phyloP scores from a whole-genome alignment of 2,329 filamentous ascomycete species.

The Diaporthe longicolla region DNA sequence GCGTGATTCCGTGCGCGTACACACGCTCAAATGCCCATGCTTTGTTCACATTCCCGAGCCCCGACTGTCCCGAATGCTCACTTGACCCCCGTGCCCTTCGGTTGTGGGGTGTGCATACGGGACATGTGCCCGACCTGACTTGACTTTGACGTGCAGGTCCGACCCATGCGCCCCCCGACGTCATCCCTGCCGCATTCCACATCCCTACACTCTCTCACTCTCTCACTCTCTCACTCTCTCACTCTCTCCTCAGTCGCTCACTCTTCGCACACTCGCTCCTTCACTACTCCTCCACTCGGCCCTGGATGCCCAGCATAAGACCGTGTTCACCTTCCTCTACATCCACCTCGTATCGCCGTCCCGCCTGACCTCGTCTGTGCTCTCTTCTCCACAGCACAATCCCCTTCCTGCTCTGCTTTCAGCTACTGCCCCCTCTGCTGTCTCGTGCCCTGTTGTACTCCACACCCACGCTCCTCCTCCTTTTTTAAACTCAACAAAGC shows the following conservation, averaged over 20 bases:
- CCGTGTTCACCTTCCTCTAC: not conserved
- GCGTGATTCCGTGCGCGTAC: slow-evolving; percentile 20
- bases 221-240: not conserved
- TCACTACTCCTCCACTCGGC: not conserved
- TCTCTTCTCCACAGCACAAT: not conserved
- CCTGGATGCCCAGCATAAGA: not conserved
- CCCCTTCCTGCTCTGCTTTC: not conserved
- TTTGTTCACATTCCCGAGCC: not conserved
- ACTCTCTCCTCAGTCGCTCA: too few species aligned
- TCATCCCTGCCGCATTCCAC: slow-evolving; percentile 29
- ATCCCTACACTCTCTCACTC: not conserved
- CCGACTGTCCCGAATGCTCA: not conserved
- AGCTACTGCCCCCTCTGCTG: not conserved
- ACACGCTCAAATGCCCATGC: not conserved
- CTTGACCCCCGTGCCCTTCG: not conserved
- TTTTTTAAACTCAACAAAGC: not conserved
- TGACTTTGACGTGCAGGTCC: slow-evolving; percentile 25
- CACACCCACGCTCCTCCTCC: not conserved
- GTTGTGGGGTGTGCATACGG: not conserved
- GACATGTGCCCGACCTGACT: not conserved
- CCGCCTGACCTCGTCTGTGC: not conserved
- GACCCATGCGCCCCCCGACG: slow-evolving; percentile 28
- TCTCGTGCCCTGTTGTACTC: not conserved
- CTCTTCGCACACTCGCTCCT: too few species aligned
- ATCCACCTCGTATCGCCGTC: slow-evolving; percentile 34